Base-by-base conservation (phyloP, 163 green algal species). In the Prototheca wickerhamii region DNA sequence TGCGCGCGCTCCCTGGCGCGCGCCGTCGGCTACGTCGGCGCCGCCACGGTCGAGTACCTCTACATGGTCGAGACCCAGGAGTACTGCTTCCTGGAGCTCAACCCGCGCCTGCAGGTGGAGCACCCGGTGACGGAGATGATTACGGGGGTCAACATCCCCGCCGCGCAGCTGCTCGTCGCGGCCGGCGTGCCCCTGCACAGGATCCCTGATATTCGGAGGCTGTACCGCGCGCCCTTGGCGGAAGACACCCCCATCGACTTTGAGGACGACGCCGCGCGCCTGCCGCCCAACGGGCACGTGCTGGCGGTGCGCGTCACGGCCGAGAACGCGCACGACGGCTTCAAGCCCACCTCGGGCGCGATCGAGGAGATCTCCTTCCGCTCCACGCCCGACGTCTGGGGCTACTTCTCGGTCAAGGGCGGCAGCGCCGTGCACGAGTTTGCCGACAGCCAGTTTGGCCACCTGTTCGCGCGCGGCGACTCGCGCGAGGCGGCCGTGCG, bases 1-100 rank as follows among this genome's bases (percentile, higher is more conserved):
- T 90, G 89, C 59, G 91, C 93, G 2, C 77, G 90, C 26, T 84
- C 85, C 3, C 81, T 99, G 65, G 91, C 93, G 0, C 74, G 78
- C 28, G 84, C 70, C 29, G 92, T 98, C 7, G 81, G 87, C 37
- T 99, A 99, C 71, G 82, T 95, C 29, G 93, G 93, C 17, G 93
- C 90, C 0, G 93, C 91, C 37, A 98, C 93, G 3, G 91, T 98
- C 50, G 93, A 99, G 83, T 99, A 92, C 72, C 82, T 99, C 57
- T 99, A 96, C 77, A 75, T 76, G 34, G 68, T 93, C 18, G 85
- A 93, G 3, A 77, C 81, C 54, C 49, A 70, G 10, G 70, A 86
- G 67, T 98, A 93, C 81, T 98, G 85, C 82, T 99, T 99, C 79
- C 78, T 99, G 74, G 93, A 99, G 82, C 87, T 99, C 29, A 99